These are phyloP conservation scores for Saturnispora sanitii DNA, from an alignment of 805 yeast species.

Conservation along the genomic window DNA sequence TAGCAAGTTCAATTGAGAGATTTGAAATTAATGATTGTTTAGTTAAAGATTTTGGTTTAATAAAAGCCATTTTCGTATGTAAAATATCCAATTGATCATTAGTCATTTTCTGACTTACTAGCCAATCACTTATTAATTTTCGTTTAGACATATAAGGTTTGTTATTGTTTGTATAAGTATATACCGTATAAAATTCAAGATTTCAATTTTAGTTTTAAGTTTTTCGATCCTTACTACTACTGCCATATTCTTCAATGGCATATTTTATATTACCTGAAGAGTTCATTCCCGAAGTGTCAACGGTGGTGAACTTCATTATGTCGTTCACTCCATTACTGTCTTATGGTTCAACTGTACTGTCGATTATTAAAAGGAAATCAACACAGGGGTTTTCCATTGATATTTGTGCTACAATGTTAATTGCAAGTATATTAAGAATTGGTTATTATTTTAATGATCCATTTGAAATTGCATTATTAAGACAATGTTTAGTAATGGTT, in stretches of 20 bases:
- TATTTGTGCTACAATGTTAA: constrained; percentile 83
- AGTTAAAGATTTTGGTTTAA: background rate
- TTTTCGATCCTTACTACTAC: background rate
- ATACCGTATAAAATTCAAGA: no score
- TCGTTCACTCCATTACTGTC: constrained; percentile 79
- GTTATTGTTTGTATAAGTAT: background rate
- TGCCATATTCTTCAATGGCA: constrained; percentile 17
- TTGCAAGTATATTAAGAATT: constrained; percentile 64
- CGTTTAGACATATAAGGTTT: constrained; percentile 1
- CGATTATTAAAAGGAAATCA: constrained; percentile 53
- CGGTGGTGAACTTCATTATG: constrained; percentile 53
- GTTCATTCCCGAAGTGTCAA: constrained; percentile 23
- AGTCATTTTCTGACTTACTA: constrained; percentile 5
- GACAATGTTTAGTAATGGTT: constrained; percentile 84
- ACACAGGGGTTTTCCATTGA: constrained; percentile 83
- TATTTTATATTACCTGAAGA: constrained; percentile 26
- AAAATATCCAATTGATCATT: constrained; percentile 4
- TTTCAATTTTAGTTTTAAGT: no score
- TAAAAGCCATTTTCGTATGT: constrained; percentile 5
- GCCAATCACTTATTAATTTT: constrained; percentile 2
- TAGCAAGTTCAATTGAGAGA: background rate
- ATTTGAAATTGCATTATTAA: constrained; percentile 64
- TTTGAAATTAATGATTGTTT: constrained; percentile 3
- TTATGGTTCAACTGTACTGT: constrained; percentile 71
- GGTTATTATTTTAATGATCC: constrained; percentile 73